phyloP scores from a whole-genome alignment of 352 stramenopile genomes.

The Pythium utonaiense region DNA sequence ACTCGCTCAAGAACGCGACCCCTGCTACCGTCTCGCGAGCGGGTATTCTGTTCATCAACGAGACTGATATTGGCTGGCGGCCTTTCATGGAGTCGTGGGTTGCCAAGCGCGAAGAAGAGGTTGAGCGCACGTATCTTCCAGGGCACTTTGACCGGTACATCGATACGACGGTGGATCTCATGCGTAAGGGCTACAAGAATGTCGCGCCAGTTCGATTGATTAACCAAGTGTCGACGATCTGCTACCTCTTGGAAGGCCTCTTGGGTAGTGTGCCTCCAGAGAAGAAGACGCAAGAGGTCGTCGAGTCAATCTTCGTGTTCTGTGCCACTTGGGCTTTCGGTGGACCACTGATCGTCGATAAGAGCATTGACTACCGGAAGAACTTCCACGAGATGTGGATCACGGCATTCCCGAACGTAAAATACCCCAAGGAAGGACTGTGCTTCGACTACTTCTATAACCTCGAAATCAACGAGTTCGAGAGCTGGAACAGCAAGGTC shows the following conservation, averaged over 20 bases:
- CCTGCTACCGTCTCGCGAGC: conserved; percentile 83
- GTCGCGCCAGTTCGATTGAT: conserved; percentile 92
- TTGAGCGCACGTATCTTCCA: conserved; percentile 90
- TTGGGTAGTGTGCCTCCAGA: conserved; percentile 78
- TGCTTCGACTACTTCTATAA: conserved; percentile 99
- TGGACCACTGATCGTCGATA: conserved; percentile 93
- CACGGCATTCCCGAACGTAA: conserved; percentile 76
- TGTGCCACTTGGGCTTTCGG: conserved; percentile 96
- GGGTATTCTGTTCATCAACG: conserved; percentile 89
- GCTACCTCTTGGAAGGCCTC: conserved; percentile 95
- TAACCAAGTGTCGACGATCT: conserved; percentile 95
- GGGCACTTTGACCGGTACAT: conserved; percentile 97
- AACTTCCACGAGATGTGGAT: conserved; percentile 88
- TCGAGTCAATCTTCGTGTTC: conserved; percentile 97
- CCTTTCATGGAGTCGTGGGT: conserved; percentile 97
- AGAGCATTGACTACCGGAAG: conserved; percentile 87
- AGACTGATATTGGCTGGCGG: conserved; percentile 92
- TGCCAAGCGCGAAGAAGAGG: conserved; percentile 85
- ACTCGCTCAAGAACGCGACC: conserved; percentile 86
- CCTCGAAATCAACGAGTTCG: conserved; percentile 88
- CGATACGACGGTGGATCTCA: conserved; percentile 91
- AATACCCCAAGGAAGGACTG: conserved; percentile 94
- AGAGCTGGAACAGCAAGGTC: conserved; percentile 92
- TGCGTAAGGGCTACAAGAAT: conserved; percentile 94
- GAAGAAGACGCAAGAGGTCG: conserved; percentile 91